Base-by-base conservation (phyloP, 2,329 filamentous ascomycete genomes). In the Penicillium frequentans region DNA sequence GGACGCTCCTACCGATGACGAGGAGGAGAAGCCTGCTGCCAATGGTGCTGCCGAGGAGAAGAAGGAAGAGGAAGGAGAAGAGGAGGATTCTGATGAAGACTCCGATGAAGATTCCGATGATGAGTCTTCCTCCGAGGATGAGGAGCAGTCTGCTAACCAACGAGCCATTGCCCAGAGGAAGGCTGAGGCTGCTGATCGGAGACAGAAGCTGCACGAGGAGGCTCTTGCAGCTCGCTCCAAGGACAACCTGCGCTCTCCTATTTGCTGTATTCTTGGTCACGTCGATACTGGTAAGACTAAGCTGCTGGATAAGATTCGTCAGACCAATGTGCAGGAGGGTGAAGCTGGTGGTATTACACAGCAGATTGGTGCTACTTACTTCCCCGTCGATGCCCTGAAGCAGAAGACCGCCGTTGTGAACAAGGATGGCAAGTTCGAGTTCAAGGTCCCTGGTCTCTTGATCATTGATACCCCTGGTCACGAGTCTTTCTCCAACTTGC, bases 211-310 rank as follows among this genome's bases (percentile, higher is more conserved):
- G 57, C 91, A 96, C 73, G 91, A 97, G 76, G 93, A 92, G 61
- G 95, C 95, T 19, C 77, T 97, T 72, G 93, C 91, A 45, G 93
- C 93, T 49, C 86, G 92, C 60, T 98, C 93, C 23, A 92, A 90
- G 77, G 93, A 99, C 74, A 89, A 99, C 77, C 85, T 99, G 55
- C 91, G 95, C 57, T 98, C 95, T 42, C 95, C 95, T 52, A 99
- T 99, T 78, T 98, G 95, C 84, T 98, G 93, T 89, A 99, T 99
- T 84, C 86, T 99, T 63, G 95, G 95, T 70, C 95, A 99, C 86
- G 95, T 99, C 85, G 95, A 99, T 87, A 99, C 96, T 46, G 95
- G 95, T 75, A 99, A 99, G 82, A 99, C 95, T n/a, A 99, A 98
- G 81, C 82, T 99, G 62, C 84, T 99, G 57, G 95, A 99, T 82